A percentile compares a stretch with the other conserved stretches of the same genome.
These are phyloP conservation scores for Ustilago xerochloae DNA, from an alignment of 1,284 basidiomycete species.

Conservation along the genomic window DNA sequence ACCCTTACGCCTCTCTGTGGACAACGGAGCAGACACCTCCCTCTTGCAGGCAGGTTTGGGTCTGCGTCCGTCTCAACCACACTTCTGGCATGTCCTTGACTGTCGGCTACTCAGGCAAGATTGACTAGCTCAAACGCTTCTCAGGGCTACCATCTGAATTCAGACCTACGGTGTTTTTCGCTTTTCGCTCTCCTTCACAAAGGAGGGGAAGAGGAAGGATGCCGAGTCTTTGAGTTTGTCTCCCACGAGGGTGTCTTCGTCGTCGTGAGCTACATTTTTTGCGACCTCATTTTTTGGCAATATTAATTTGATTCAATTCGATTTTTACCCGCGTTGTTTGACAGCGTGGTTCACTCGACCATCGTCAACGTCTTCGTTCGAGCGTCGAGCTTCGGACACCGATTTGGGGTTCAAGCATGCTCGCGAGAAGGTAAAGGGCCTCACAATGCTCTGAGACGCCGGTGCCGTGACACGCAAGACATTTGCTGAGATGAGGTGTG, in stretches of 20 bases:
- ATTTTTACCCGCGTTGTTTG: too few relatives aligned
- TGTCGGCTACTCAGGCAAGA: background rate
- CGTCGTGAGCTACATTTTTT: background rate
- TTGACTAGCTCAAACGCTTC: background rate
- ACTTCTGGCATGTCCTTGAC: background rate
- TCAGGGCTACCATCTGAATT: background rate
- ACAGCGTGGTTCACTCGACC: too few relatives aligned
- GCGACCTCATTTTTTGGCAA: too few relatives aligned
- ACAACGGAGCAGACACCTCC: background rate
- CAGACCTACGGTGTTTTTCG: background rate
- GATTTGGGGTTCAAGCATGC: too few relatives aligned
- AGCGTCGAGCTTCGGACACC: too few relatives aligned
- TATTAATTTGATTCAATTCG: too few relatives aligned
- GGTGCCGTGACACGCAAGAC: too few relatives aligned
- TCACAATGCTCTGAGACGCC: too few relatives aligned
- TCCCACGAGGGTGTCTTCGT: constrained; percentile 4
- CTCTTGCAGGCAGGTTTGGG: background rate
- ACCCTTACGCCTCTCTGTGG: background rate
- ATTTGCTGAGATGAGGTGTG: too few relatives aligned
- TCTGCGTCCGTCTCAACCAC: background rate
- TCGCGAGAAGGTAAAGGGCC: too few relatives aligned
- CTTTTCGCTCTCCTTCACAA: constrained; percentile 1
- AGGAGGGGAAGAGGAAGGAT: constrained; percentile 3
- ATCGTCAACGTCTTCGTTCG: too few relatives aligned
- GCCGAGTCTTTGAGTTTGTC: too few relatives aligned